Evolutionary conservation across 2,329 filamentous ascomycete species (phyloP).

Genomic region (Sporothrix dimorphospora): DNA sequence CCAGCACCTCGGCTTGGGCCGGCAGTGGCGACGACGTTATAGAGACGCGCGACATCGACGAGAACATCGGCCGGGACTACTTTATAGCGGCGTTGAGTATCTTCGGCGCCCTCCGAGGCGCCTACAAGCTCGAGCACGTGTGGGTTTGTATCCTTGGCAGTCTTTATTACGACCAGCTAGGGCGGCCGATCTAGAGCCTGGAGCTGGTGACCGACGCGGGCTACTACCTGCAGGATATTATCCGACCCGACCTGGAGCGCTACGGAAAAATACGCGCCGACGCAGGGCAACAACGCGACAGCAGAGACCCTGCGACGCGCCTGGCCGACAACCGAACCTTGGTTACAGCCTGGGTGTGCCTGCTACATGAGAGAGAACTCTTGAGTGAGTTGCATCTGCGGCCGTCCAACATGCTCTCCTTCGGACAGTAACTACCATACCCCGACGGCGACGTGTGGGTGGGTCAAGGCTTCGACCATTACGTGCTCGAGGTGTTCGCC

Average conservation of each 20-base stretch:
- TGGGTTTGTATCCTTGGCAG: not conserved
- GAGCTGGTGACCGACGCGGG: not conserved
- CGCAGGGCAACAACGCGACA: not conserved
- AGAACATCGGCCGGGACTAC: not conserved
- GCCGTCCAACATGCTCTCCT: not conserved
- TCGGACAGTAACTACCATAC: not conserved
- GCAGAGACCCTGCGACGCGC: not conserved
- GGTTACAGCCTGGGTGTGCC: not conserved
- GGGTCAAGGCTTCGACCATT: not conserved
- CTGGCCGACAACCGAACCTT: not conserved
- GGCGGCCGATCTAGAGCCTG: not conserved
- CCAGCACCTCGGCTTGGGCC: not conserved
- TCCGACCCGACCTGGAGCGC: conserved; percentile 1
- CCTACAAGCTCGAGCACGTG: conserved; percentile 1
- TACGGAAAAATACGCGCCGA: not conserved
- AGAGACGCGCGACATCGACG: not conserved
- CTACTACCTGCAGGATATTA: not conserved
- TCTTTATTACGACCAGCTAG: not conserved
- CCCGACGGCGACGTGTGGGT: not conserved
- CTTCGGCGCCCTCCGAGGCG: not conserved
- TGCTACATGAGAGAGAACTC: not conserved
- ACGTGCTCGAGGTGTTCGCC: not conserved
- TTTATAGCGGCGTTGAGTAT: not conserved
- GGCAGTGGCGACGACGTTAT: no score
- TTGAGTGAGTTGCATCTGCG: not conserved